Percentiles rank a stretch among this genome's conserved stretches.
Evolutionary conservation across 1,139 yeast species (phyloP).

Genomic region (Magnusiomyces magnusii): DNA sequence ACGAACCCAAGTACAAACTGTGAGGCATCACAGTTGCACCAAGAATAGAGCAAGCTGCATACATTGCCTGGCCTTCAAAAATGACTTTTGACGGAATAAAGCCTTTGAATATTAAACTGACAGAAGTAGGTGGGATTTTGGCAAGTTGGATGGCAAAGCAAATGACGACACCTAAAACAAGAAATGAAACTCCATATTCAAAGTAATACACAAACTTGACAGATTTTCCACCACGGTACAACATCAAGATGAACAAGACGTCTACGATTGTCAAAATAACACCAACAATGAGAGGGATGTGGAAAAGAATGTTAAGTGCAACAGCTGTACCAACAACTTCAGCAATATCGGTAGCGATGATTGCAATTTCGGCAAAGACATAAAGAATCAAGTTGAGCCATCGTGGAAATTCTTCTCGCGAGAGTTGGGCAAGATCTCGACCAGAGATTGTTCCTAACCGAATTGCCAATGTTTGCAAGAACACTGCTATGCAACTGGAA

Average conservation of each 20-base stretch:
- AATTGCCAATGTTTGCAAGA: constrained; percentile 75
- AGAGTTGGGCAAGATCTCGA: constrained; percentile 77
- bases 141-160: constrained; percentile 79
- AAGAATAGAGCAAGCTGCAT: constrained; percentile 78
- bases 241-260: constrained; percentile 75
- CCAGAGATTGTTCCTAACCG: constrained; percentile 91
- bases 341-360: constrained; percentile 87
- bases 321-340: constrained; percentile 94
- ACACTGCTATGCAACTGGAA: constrained; percentile 80
- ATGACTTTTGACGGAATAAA: constrained; percentile 70
- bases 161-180: constrained; percentile 75
- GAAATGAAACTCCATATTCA: constrained; percentile 67
- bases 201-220: constrained; percentile 70
- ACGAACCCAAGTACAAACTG: constrained; percentile 83
- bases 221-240: constrained; percentile 84
- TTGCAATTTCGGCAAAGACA: constrained; percentile 75
- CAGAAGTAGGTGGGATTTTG: constrained; percentile 45
- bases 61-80: constrained; percentile 73
- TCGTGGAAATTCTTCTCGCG: constrained; percentile 63
- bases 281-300: constrained; percentile 70
- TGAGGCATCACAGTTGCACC: constrained; percentile 99
- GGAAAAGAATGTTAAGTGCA: constrained; percentile 72
- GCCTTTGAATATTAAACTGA: constrained; percentile 54
- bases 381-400: constrained; percentile 58
- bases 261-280: constrained; percentile 78